phyloP scores from a whole-genome alignment of 2,329 filamentous ascomycete species.

The Beauveria medogensis region DNA sequence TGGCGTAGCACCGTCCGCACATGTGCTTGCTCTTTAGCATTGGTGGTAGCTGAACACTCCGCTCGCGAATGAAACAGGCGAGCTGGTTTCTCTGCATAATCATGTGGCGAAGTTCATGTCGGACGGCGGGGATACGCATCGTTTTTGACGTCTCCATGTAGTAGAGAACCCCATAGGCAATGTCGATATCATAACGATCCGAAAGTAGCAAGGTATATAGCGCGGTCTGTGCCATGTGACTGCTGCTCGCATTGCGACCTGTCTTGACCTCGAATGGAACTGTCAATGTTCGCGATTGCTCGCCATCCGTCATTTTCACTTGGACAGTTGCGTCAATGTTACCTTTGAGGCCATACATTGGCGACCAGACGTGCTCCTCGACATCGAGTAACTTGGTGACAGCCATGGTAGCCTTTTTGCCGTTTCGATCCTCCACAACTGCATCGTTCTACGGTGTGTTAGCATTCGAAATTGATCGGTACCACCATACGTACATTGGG shows the following conservation, averaged over 20 bases:
- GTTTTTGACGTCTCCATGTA: slow-evolving; percentile 90
- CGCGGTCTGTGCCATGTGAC: slow-evolving; percentile 87
- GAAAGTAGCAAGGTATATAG: slow-evolving; percentile 88
- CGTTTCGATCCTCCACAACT: slow-evolving; percentile 70
- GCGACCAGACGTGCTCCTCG: slow-evolving; percentile 97
- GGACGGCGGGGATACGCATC: slow-evolving; percentile 73
- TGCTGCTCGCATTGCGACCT: slow-evolving; percentile 71
- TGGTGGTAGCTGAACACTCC: slow-evolving; percentile 68
- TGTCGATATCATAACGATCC: slow-evolving; percentile 89
- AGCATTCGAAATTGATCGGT: slow-evolving; percentile 12
- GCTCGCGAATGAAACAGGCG: slow-evolving; percentile 75
- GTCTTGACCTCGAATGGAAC: slow-evolving; percentile 96
- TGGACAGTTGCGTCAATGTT: slow-evolving; percentile 97
- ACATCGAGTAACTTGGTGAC: slow-evolving; percentile 92
- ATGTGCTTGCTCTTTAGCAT: slow-evolving; percentile 78
- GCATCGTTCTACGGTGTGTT: slow-evolving; percentile 50
- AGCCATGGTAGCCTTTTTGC: slow-evolving; percentile 68
- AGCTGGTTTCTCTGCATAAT: slow-evolving; percentile 91
- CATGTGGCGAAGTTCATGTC: slow-evolving; percentile 89
- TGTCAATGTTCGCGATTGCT: slow-evolving; percentile 61
- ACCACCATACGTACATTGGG: slow-evolving; percentile 49
- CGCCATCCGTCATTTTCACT: slow-evolving; percentile 66
- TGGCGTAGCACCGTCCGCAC: slow-evolving; percentile 84
- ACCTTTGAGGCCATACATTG: slow-evolving; percentile 92
- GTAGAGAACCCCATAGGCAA: slow-evolving; percentile 84